Evolutionary conservation across 352 stramenopile genomes (phyloP).

Genomic region (Globisporangium solare): DNA sequence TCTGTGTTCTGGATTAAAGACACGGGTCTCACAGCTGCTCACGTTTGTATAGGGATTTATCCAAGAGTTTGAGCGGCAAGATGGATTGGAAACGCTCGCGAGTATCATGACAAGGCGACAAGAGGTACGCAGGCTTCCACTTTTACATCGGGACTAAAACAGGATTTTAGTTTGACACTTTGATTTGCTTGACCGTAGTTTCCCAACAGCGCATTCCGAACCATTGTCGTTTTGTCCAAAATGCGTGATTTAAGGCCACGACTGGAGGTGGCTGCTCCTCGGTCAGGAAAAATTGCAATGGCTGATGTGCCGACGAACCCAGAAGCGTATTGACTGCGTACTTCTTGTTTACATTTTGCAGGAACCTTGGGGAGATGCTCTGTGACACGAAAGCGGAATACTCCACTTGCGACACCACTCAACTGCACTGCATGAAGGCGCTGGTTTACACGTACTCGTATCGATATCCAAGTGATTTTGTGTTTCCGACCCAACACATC

Average conservation of each 20-base stretch:
- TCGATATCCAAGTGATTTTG: background rate
- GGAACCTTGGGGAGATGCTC: background rate
- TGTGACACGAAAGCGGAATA: conserved; percentile 1
- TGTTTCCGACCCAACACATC: conserved; percentile 18
- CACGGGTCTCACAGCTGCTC: background rate
- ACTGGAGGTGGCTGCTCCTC: background rate
- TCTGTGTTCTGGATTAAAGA: background rate
- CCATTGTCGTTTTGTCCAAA: conserved; percentile 1
- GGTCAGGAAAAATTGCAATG: background rate
- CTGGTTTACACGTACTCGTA: conserved; percentile 4
- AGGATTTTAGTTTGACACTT: background rate
- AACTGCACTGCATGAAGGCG: conserved; percentile 6
- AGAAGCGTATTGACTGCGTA: too few relatives aligned
- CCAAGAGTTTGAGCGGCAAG: conserved; percentile 1
- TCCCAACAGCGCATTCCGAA: conserved; percentile 1
- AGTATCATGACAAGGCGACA: conserved; percentile 1
- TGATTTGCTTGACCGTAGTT: background rate
- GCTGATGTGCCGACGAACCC: too few relatives aligned
- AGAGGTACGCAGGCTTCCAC: background rate
- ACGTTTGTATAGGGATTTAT: background rate
- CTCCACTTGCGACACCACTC: background rate
- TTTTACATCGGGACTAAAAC: background rate
- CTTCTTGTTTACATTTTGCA: background rate
- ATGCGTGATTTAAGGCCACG: conserved; percentile 1
- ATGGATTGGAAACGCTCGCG: conserved; percentile 1